Percentiles rank a stretch among this genome's conserved stretches.
Conservation (phyloP, 2,329 filamentous ascomycete species). For the Alternaria sp. region DNA sequence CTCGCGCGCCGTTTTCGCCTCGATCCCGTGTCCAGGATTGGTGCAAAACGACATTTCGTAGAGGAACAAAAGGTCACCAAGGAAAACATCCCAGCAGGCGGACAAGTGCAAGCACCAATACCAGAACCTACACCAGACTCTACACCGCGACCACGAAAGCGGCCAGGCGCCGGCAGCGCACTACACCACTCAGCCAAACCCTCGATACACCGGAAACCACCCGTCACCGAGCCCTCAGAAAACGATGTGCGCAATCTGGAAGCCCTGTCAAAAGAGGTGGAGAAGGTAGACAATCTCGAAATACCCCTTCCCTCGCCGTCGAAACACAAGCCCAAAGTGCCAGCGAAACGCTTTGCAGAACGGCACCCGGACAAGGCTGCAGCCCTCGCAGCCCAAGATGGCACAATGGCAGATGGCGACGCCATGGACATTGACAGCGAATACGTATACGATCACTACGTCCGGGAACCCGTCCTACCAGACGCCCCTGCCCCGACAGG, state of each 20-base stretch:
- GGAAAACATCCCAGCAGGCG: background rate
- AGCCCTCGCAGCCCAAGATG: conserved; percentile 16
- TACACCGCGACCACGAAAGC: conserved; percentile 30
- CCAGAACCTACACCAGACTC: conserved; percentile 9
- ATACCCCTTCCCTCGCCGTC: conserved; percentile 19
- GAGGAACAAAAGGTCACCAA: conserved; percentile 18
- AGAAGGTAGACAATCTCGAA: conserved; percentile 26
- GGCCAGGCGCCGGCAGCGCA: conserved; percentile 35
- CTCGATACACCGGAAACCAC: conserved; percentile 6
- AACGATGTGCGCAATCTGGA: conserved; percentile 42
- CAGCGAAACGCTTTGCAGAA: conserved; percentile 42
- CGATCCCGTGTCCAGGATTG: conserved; percentile 21
- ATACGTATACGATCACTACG: conserved; percentile 68
- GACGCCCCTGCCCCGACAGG: conserved; percentile 41
- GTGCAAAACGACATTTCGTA: conserved; percentile 29
- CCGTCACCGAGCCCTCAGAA: conserved; percentile 23
- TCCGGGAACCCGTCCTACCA: conserved; percentile 54
- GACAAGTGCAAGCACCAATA: conserved; percentile 2
- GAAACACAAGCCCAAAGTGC: conserved; percentile 46
- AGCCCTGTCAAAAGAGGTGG: conserved; percentile 41
- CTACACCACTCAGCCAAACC: conserved; percentile 14
- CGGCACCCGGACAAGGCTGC: conserved; percentile 40
- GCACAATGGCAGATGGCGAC: conserved; percentile 16
- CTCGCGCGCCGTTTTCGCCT: conserved; percentile 34
- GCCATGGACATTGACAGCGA: conserved; percentile 53